Percentiles rank a stretch among this genome's conserved stretches.
Evolutionary conservation across 31 red algal species (phyloP).

Genomic region (Odonthalia washingtoniensis): DNA sequence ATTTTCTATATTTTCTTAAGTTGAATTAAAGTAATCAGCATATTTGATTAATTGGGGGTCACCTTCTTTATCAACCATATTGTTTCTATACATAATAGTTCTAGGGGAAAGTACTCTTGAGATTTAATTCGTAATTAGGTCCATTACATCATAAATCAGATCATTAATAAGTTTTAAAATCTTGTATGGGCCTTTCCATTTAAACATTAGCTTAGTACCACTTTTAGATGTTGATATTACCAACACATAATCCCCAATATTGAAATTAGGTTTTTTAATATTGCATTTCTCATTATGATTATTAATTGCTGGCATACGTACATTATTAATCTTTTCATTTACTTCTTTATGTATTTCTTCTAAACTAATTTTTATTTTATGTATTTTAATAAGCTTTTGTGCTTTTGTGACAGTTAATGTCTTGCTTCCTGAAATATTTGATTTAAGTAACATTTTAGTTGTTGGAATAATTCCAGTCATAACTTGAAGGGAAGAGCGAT

Average conservation of each 20-base stretch:
- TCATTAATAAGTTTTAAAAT: neutral
- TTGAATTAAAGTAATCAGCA: no score
- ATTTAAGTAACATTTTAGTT: no score
- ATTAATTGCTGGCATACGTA: neutral
- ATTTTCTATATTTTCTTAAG: no score
- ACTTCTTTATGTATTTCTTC: slow-evolving; percentile 25
- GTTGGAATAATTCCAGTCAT: no score
- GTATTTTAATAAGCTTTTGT: slow-evolving; percentile 4
- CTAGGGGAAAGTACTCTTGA: neutral
- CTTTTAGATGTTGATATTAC: slow-evolving; percentile 8
- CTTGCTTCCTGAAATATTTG: no score
- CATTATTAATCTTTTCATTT: neutral
- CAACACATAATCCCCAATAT: slow-evolving; percentile 18
- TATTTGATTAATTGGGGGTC: slow-evolving; percentile 14
- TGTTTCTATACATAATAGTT: neutral
- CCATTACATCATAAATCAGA: neutral
- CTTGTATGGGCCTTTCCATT: slow-evolving; percentile 10
- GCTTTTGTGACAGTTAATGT: no score
- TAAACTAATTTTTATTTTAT: neutral
- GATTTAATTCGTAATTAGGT: neutral
- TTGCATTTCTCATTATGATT: neutral
- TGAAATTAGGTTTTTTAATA: neutral
- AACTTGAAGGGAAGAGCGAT: no score
- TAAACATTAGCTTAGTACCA: slow-evolving; percentile 25
- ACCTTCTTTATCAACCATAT: neutral